Base-by-base conservation (phyloP, 1,139 yeast species). In the Zygosaccharomyces sapae region DNA sequence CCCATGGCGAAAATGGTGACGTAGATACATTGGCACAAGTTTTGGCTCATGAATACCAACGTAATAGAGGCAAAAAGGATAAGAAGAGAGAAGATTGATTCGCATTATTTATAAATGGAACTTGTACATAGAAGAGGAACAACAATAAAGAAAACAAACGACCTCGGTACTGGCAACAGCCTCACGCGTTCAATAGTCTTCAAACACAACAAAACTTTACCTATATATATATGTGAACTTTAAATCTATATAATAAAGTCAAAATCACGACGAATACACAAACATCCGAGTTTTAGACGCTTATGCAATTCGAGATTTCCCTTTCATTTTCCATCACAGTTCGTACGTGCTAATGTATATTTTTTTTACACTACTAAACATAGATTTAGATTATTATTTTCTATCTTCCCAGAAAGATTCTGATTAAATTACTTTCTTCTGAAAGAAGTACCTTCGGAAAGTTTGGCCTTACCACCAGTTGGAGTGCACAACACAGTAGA, bases 391-490 rank as follows among this genome's bases (percentile, higher is more conserved):
- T 27, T 27, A 27, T 27, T 27, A 19, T 35, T 20, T 37, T 37
- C 29, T 37, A 24, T 27, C 12, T 27, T 10, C 10, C 31, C 31
- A 45, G 49, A 55, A 51, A 53, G 52, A 53, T 54, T 55, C 57
- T 55, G 53, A 46, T 44, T 48, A 46, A 64, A 69, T 83, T 89
- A 92, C 87, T 92, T 92, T 80, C 87, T 87, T 85, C 98, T 89
- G 95, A 88, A 92, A 70, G 98, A 92, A 72, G 94, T 86, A 73
- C 98, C 98, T 80, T 92, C 97, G 66, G 97, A 87, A 75, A 92
- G 85, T 79, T 87, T 89, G 71, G 97, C 97, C 83, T 92, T 92
- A 81, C 98, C 98, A 81, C 98, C 98, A 63, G 97, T 88, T 72
- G 98, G 98, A 72, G 94, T 86, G 79, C 97, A 90, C 71, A 92